These are phyloP conservation scores for Penicillium parvum DNA, from an alignment of 495 filamentous ascomycete species.

Conservation along the genomic window DNA sequence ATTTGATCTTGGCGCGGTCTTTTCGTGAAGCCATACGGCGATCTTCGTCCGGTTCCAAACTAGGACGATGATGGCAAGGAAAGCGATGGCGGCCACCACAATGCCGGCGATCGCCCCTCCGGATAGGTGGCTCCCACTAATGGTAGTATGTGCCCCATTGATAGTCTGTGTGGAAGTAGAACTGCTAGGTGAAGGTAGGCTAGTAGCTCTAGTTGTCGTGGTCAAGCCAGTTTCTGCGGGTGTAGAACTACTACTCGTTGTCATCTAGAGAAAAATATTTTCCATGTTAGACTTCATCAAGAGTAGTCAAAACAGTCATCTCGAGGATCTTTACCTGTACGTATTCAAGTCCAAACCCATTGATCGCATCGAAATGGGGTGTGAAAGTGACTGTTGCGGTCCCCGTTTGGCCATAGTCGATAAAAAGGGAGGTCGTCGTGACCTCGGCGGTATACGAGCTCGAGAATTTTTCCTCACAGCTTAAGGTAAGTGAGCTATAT, in stretches of 20 bases:
- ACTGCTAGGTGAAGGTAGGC: neutral
- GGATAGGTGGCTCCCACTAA: neutral
- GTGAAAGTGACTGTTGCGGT: slow-evolving; percentile 1
- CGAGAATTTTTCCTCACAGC: slow-evolving; percentile 2
- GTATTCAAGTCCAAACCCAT: slow-evolving; percentile 1
- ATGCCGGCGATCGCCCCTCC: slow-evolving; percentile 1
- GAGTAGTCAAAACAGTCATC: neutral
- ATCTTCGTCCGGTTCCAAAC: slow-evolving; percentile 1
- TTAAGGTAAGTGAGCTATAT: neutral
- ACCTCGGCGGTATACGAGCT: slow-evolving; percentile 1
- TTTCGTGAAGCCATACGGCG: neutral
- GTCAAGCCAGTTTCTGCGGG: neutral
- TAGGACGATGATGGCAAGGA: neutral
- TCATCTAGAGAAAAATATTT: neutral
- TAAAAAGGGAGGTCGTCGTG: slow-evolving; percentile 2
- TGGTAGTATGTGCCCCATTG: too few relatives aligned
- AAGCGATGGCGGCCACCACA: slow-evolving; percentile 1
- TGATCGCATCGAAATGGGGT: slow-evolving; percentile 1
- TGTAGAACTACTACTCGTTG: neutral
- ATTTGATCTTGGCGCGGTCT: neutral
- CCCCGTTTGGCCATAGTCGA: neutral
- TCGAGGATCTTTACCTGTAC: neutral
- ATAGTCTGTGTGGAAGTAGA: neutral
- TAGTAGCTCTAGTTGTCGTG: neutral
- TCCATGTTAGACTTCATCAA: neutral